Evolutionary conservation across 2,329 filamentous ascomycete genomes (phyloP).

Genomic region (Phaeosphaeria sp.): DNA sequence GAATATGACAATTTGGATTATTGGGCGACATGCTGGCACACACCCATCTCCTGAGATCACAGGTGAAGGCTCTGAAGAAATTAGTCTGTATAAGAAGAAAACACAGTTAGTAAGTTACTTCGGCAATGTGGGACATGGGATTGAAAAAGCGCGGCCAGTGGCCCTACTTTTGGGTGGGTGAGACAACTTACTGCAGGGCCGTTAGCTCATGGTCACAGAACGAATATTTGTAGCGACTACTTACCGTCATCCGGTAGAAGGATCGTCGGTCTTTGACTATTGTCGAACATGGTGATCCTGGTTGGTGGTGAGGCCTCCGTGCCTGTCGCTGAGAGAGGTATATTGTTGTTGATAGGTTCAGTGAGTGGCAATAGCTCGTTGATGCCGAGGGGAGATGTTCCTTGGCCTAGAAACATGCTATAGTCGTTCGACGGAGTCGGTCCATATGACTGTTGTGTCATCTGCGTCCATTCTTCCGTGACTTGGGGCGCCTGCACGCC

Average conservation of each 20-base stretch:
- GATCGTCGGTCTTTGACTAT: slow-evolving; percentile 5
- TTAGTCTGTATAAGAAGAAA: slow-evolving; percentile 21
- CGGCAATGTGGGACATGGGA: too few relatives aligned
- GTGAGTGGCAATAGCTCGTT: not conserved
- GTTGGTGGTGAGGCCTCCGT: not conserved
- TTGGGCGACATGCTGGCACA: slow-evolving; percentile 31
- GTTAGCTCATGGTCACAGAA: too few relatives aligned
- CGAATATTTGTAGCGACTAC: too few relatives aligned
- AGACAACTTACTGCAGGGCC: too few relatives aligned
- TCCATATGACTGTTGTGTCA: not conserved
- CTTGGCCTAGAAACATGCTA: not conserved
- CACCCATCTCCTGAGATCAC: slow-evolving; percentile 30
- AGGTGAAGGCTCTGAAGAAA: slow-evolving; percentile 25
- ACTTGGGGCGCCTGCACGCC: not conserved
- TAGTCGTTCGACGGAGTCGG: not conserved
- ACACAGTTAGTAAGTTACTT: too few relatives aligned
- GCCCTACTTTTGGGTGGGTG: too few relatives aligned
- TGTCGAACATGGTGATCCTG: slow-evolving; percentile 4
- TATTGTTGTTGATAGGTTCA: not conserved
- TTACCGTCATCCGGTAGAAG: slow-evolving; percentile 1
- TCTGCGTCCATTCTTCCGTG: not conserved
- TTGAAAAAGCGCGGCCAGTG: too few relatives aligned
- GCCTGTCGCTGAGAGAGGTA: not conserved
- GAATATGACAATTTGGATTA: slow-evolving; percentile 26
- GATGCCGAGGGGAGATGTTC: not conserved